Percentiles rank a stretch among this genome's conserved stretches.
These are phyloP conservation scores for Epichloe typhina DNA, from an alignment of 2,329 filamentous ascomycete species.

Conservation along the genomic window DNA sequence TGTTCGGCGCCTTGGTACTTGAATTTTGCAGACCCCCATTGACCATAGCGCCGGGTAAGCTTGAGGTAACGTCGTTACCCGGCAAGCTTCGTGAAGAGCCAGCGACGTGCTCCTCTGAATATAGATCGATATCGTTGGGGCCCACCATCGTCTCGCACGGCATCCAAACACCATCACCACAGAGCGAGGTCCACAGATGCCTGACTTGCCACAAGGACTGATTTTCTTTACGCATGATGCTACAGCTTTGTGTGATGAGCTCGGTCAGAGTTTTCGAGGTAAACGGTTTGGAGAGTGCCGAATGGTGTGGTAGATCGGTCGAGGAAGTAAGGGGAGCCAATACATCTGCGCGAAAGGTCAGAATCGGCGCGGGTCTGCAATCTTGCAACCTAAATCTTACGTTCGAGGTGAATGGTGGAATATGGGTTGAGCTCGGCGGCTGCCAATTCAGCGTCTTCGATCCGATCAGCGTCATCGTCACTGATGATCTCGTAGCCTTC, in stretches of 20 bases:
- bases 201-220: conserved; percentile 61
- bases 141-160: conserved; percentile 46
- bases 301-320: conserved; percentile 61
- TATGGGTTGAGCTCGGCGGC: conserved; percentile 66
- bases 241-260: conserved; percentile 54
- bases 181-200: conserved; percentile 56
- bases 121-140: conserved; percentile 42
- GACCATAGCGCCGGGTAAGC: conserved; percentile 3
- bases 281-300: conserved; percentile 62
- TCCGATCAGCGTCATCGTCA: conserved; percentile 54
- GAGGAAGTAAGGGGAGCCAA: conserved; percentile 61
- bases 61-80: conserved; percentile 8
- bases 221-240: conserved; percentile 64
- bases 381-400: conserved; percentile 29
- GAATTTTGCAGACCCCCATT: conserved; percentile 13
- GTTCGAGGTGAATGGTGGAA: conserved; percentile 54
- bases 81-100: conserved; percentile 21
- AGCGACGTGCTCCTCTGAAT: conserved; percentile 32
- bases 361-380: conserved; percentile 8
- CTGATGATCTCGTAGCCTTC: conserved; percentile 67
- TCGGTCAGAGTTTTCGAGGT: conserved; percentile 59
- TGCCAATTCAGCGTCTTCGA: conserved; percentile 45
- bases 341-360: conserved; percentile 38
- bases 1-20: neutral
- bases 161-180: conserved; percentile 61